Evolutionary conservation across 225 moss, liverwort and hornwort species (phyloP), one percentile per base, ranked within the genome.

Genomic region (Pseudisothecium myosuroides): DNA sequence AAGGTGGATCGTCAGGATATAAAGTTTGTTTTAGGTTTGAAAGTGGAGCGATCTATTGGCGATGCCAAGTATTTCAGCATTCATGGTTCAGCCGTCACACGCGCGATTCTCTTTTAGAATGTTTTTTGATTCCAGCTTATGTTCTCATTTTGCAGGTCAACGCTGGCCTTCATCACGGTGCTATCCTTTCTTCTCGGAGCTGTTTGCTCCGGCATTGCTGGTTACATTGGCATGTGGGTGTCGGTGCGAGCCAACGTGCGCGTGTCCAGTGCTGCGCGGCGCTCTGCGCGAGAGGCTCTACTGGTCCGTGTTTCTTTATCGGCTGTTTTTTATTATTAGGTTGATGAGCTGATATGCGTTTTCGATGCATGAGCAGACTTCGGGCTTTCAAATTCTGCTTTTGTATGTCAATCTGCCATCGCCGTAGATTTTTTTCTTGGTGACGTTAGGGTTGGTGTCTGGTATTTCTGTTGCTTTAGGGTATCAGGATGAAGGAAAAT

Each of bases 211-310:
- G 98, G 97, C 23, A 95, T 99, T 87, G 98, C 98, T 19, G 97
- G 97, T 39, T 99, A 96, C 50, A 94, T 96, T 90, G 98, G 98
- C 29, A 99, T 99, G 98, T 99, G 98, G 97, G 98, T 99, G 84
- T 96, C 98, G 41, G 98, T 99, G 47, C 95, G 97, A 89, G 98
- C 98, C 81, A 99, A 99, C 90, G 98, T 99, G 89, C 96, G 98
- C 47, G 97, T 99, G 87, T 96, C 98, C 78, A 97, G 95, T 90
- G 96, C 97, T 39, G 97, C 98, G 45, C 95, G 98, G 85, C 96
- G 98, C 76, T 96, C 97, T 62, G 96, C 98, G 56, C 96, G 97
- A 61, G 98, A 99, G 92, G 96, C 98, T 62, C 86, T 99, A 80
- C 92, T 96, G 96, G 98, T 98, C 54, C 54, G 94, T 93, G 69